Evolutionary conservation across 169 alveolate species (phyloP), one percentile per base, ranked within the genome.

Genomic region (Plasmodium ovale): DNA sequence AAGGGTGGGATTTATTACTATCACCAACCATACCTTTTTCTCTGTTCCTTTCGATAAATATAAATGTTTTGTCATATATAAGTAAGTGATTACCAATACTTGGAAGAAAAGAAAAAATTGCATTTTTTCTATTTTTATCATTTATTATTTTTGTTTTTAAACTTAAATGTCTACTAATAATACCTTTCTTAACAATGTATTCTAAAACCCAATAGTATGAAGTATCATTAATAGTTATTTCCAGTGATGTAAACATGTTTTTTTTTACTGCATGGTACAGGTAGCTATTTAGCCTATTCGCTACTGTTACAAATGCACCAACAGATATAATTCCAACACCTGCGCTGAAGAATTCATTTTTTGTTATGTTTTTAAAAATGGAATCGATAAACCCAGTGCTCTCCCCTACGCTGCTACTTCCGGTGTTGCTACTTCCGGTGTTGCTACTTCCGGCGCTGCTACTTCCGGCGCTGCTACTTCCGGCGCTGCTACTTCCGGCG

Each of bases 131-230:
- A 82, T 87, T 82, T 49, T 51, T 71, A 21, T 72, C 92, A 60
- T 35, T 72, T 44, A 23, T 44, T 60, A 72, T 60, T 6, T 72
- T 70, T 54, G 88, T 79, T 70, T 73, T 71, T 68, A 74, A 53
- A 62, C 93, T 88, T 31, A 67, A 82, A 31, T 70, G 92, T 92
- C 93, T 88, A 58, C 94, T 60, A 6, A 92, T 87, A 3, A 87
- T 70, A 10, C 92, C 92, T 21, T 87, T 87, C 6, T 72, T 87
- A 9, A 72, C 88, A 3, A 93, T 93, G 92, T 94, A 93, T 88
- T 91, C 94, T 88, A 93, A 56, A 25, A 93, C 92, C 95, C 95
- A 92, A 29, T 88, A 92, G 56, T 93, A 93, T 31, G 94, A 69
- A n/a, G 65, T 88, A 73, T 93, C 96, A 25, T 89, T 70, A 56